Percentiles rank a stretch among this genome's conserved stretches.
These are phyloP conservation scores for Ceratocystis albifundus DNA, from an alignment of 2,329 filamentous ascomycete species.

Conservation along the genomic window DNA sequence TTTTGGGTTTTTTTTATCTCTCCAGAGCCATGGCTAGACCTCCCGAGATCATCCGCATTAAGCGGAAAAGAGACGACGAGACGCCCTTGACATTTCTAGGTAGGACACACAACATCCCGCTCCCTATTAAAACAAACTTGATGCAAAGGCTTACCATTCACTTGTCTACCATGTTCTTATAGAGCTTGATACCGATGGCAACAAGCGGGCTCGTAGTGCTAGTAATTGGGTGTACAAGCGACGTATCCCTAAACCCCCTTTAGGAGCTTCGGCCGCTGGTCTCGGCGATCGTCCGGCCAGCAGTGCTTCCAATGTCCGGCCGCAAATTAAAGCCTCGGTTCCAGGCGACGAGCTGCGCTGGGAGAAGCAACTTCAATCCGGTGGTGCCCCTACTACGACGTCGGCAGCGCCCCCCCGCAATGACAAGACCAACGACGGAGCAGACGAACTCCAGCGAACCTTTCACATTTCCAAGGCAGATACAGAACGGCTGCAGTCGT, in stretches of 20 bases:
- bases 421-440: slow-evolving; percentile 26
- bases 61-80: slow-evolving; percentile 47
- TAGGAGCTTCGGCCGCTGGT: slow-evolving; percentile 24
- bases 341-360: slow-evolving; percentile 30
- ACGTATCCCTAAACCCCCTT: slow-evolving; percentile 31
- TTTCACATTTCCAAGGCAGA: slow-evolving; percentile 23
- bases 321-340: slow-evolving; percentile 40
- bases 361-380: slow-evolving; percentile 15
- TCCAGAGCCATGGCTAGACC: slow-evolving; percentile 41
- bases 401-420: slow-evolving; percentile 25
- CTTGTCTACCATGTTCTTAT: background rate
- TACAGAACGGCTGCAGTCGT: slow-evolving; percentile 19
- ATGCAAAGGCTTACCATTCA: background rate
- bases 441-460: slow-evolving; percentile 14
- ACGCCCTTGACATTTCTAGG: slow-evolving; percentile 45
- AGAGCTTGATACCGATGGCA: slow-evolving; percentile 42
- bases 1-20: background rate
- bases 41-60: slow-evolving; percentile 48
- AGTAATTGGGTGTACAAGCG: slow-evolving; percentile 47
- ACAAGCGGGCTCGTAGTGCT: slow-evolving; percentile 43
- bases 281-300: slow-evolving; percentile 23
- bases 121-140: background rate
- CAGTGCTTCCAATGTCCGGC: slow-evolving; percentile 27
- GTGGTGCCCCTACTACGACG: background rate
- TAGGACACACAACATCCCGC: slow-evolving; percentile 29